Evolutionary conservation across 495 filamentous ascomycete genomes (phyloP).

Genomic region (Annulohypoxylon moriforme): DNA sequence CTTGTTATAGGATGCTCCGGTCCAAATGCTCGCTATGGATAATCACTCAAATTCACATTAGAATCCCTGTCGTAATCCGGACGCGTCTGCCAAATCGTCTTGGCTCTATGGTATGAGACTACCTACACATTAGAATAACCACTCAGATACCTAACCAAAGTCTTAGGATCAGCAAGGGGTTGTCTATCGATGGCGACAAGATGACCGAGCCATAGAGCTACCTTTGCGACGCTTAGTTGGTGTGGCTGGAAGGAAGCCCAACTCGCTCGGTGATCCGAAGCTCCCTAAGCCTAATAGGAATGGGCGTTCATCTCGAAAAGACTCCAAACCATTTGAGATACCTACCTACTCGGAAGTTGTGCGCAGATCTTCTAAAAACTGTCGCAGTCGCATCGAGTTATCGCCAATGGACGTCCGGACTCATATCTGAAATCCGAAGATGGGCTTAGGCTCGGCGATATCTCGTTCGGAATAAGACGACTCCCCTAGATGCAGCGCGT

Average conservation of each 20-base stretch:
- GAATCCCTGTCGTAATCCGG: conserved; percentile 4
- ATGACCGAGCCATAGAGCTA: too few species aligned
- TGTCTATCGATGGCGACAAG: conserved; percentile 15
- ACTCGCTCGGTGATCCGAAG: neutral
- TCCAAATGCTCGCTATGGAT: conserved; percentile 24
- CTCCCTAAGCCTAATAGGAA: conserved; percentile 23
- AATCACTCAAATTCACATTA: conserved; percentile 10
- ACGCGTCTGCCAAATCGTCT: conserved; percentile 17
- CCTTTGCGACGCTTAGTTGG: too few species aligned
- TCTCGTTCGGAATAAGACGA: conserved; percentile 32
- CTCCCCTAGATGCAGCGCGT: conserved; percentile 24
- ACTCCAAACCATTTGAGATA: conserved; percentile 22
- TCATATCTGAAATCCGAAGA: conserved; percentile 37
- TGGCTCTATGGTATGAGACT: conserved; percentile 25
- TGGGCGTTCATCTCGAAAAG: conserved; percentile 24
- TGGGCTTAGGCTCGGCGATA: conserved; percentile 24
- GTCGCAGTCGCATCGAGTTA: conserved; percentile 39
- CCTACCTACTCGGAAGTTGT: conserved; percentile 41
- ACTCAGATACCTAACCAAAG: conserved; percentile 1
- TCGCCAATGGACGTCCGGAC: conserved; percentile 39
- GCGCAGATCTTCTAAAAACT: conserved; percentile 50
- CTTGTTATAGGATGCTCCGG: conserved; percentile 19
- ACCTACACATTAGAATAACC: conserved; percentile 15
- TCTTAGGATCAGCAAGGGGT: conserved; percentile 1
- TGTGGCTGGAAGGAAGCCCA: conserved; percentile 14